Conservation (phyloP, 495 filamentous ascomycete species). For the Platismatia glauca region DNA sequence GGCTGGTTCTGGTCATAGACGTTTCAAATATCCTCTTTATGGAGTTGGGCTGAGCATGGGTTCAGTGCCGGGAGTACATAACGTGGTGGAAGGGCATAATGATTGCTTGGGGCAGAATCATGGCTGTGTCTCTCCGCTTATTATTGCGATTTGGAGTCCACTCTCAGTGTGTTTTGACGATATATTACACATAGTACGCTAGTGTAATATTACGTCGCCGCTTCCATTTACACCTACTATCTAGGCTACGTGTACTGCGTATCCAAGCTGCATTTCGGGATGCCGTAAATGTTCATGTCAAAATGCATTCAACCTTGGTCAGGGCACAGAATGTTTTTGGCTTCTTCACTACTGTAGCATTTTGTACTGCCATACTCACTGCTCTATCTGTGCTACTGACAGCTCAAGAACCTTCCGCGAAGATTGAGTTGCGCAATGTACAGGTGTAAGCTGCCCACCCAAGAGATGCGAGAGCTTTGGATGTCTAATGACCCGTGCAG, state of each 20-base stretch:
- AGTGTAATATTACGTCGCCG: neutral
- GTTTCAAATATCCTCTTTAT: neutral
- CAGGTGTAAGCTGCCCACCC: conserved; percentile 60
- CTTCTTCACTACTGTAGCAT: conserved; percentile 93
- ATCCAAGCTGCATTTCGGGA: neutral
- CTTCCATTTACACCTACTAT: no score
- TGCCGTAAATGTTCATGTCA: conserved; percentile 20
- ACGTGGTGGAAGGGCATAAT: neutral
- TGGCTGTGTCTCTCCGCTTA: neutral
- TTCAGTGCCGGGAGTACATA: neutral
- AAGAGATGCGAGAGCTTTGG: neutral
- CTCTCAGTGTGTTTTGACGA: no score
- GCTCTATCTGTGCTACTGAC: conserved; percentile 69
- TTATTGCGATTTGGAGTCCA: no score
- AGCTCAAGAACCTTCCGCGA: conserved; percentile 56
- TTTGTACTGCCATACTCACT: conserved; percentile 67
- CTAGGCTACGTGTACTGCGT: neutral
- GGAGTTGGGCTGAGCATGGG: neutral
- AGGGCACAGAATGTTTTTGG: conserved; percentile 89
- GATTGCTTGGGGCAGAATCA: neutral
- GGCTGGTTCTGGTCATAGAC: conserved; percentile 26
- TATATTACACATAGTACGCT: no score
- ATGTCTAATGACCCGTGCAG: conserved; percentile 36
- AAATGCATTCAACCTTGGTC: conserved; percentile 80
- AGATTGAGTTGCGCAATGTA: conserved; percentile 62